Conservation (phyloP, 768 basidiomycete species). For the Heimioporus sp. region DNA sequence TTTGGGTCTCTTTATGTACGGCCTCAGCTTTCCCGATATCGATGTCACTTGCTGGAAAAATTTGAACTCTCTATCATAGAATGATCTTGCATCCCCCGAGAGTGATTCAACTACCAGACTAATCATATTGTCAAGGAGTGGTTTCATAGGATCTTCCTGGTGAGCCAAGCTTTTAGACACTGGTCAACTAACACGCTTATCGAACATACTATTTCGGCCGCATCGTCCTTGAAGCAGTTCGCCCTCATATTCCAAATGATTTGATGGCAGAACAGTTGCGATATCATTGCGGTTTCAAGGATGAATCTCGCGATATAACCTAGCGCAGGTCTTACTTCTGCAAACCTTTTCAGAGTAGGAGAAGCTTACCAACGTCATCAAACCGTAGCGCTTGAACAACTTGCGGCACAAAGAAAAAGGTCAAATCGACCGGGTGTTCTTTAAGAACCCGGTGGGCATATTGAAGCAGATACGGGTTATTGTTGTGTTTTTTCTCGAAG, state of each 20-base stretch:
- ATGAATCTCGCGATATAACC: constrained; percentile 95
- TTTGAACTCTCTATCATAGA: constrained; percentile 92
- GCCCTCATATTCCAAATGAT: constrained; percentile 99
- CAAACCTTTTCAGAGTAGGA: neutral
- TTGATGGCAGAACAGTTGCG: constrained; percentile 97
- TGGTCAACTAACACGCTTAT: neutral
- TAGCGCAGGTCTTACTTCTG: constrained; percentile 26
- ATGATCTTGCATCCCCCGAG: constrained; percentile 83
- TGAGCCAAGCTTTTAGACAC: constrained; percentile 1
- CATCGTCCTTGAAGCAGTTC: constrained; percentile 92
- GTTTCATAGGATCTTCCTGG: constrained; percentile 95
- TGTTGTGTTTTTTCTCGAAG: constrained; percentile 82
- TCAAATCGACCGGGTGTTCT: constrained; percentile 90
- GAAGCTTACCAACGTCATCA: constrained; percentile 73
- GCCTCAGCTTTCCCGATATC: constrained; percentile 96
- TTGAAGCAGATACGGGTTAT: constrained; percentile 85
- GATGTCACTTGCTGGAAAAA: constrained; percentile 98
- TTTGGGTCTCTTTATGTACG: constrained; percentile 92
- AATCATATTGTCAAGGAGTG: constrained; percentile 86
- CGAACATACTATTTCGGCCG: constrained; percentile 69
- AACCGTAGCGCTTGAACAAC: constrained; percentile 94
- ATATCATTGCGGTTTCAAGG: constrained; percentile 95
- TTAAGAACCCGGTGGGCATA: constrained; percentile 95
- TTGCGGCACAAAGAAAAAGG: constrained; percentile 99
- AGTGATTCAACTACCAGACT: constrained; percentile 76